Conservation (phyloP, 345 rosid species). For the Brassica juncea region DNA sequence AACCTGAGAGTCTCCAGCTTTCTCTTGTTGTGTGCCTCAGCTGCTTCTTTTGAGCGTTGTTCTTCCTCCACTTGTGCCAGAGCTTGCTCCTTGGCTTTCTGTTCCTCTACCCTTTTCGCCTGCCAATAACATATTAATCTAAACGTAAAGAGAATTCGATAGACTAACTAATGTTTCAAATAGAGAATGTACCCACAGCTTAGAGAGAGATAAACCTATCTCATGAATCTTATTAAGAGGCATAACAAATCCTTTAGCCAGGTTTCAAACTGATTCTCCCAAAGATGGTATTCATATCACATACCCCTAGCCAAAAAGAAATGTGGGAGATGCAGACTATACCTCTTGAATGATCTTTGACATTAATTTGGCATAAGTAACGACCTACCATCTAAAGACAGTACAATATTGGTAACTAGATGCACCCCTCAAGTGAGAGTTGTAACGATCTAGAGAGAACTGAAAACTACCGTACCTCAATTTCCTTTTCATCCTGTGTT, state of each 20-base stretch:
- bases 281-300: background rate
- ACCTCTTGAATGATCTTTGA: constrained; percentile 11
- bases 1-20: constrained; percentile 69
- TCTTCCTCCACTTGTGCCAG: constrained; percentile 57
- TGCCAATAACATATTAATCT: constrained; percentile 29
- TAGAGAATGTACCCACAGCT: background rate
- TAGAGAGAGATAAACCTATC: background rate
- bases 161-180: background rate
- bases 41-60: constrained; percentile 58
- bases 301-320: background rate
- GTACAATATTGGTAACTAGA: constrained; percentile 20
- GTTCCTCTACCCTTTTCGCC: constrained; percentile 64
- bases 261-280: constrained; percentile 1
- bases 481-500: constrained; percentile 58
- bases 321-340: constrained; percentile 10
- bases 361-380: constrained; percentile 6
- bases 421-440: constrained; percentile 10
- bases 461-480: constrained; percentile 56
- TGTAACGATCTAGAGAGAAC: background rate
- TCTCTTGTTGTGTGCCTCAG: constrained; percentile 61
- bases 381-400: constrained; percentile 17
- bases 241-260: background rate
- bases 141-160: background rate
- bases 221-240: background rate
- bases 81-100: constrained; percentile 56